Percentiles rank a stretch among this genome's conserved stretches.
Evolutionary conservation across 1,284 basidiomycete species (phyloP).

Genomic region (Marasmius tenuissimus): DNA sequence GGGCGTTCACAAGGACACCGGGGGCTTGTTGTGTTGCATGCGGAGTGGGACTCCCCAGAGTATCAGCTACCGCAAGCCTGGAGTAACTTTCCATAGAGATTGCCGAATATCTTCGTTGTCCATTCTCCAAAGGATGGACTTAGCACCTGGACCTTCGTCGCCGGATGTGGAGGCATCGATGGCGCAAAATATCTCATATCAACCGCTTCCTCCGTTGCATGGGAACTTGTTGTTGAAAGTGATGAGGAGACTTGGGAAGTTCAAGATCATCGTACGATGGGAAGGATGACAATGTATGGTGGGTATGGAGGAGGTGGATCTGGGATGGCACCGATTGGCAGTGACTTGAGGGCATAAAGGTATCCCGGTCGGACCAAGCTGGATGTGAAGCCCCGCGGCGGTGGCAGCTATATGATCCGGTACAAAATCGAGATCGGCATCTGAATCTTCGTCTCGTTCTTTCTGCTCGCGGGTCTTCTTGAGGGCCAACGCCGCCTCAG

Average conservation of each 20-base stretch:
- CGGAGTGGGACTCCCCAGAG: slow-evolving; percentile 7
- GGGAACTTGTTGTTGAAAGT: too few relatives aligned
- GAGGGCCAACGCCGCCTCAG: slow-evolving; percentile 52
- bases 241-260: too few relatives aligned
- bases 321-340: too few relatives aligned
- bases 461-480: slow-evolving; percentile 6
- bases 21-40: not conserved
- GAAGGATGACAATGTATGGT: too few relatives aligned
- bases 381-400: slow-evolving; percentile 34
- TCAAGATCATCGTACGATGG: too few relatives aligned
- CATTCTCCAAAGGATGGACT: too few relatives aligned
- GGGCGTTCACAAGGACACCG: not conserved
- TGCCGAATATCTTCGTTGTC: slow-evolving; percentile 35
- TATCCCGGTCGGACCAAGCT: slow-evolving; percentile 43
- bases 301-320: too few relatives aligned
- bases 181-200: too few relatives aligned
- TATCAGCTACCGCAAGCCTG: slow-evolving; percentile 51
- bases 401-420: slow-evolving; percentile 37
- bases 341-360: too few relatives aligned
- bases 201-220: too few relatives aligned
- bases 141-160: too few relatives aligned
- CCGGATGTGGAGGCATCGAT: too few relatives aligned
- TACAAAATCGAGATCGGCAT: slow-evolving; percentile 74
- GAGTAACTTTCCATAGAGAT: slow-evolving; percentile 63
- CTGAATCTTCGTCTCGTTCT: slow-evolving; percentile 57